Conservation (phyloP, 139 green algal species). For the Coccomyxa sp. region DNA sequence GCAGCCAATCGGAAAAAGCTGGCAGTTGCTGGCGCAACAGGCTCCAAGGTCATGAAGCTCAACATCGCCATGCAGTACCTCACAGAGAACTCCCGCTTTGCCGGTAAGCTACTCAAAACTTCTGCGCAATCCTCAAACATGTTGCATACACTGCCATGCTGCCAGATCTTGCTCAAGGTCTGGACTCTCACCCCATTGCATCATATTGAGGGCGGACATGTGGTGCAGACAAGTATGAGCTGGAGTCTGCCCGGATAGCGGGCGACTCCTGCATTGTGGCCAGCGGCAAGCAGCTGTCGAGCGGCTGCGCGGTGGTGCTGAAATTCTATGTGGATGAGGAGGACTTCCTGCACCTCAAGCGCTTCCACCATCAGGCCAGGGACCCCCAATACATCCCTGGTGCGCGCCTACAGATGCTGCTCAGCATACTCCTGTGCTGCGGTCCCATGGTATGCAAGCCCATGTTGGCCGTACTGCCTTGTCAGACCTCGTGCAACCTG, state of each 20-base stretch:
- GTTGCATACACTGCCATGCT: too few relatives aligned
- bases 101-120: neutral
- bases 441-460: too few relatives aligned
- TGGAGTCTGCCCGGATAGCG: constrained; percentile 1
- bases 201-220: too few relatives aligned
- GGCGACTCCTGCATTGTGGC: neutral
- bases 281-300: neutral
- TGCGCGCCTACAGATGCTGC: too few relatives aligned
- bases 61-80: constrained; percentile 3
- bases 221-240: constrained; percentile 10
- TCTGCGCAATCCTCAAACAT: neutral
- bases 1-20: neutral
- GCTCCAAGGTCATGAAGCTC: neutral
- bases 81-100: neutral
- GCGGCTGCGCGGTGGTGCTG: neutral
- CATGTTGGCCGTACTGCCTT: too few relatives aligned
- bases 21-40: neutral
- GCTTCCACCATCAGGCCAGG: constrained; percentile 4
- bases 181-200: too few relatives aligned
- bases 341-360: neutral
- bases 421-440: too few relatives aligned
- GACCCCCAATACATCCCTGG: neutral
- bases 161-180: too few relatives aligned
- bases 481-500: too few relatives aligned
- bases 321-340: constrained; percentile 3